Evolutionary conservation across 805 yeast genomes (phyloP), one percentile per base, ranked within the genome.

Genomic region (Kodamaea hsintzibuensis): DNA sequence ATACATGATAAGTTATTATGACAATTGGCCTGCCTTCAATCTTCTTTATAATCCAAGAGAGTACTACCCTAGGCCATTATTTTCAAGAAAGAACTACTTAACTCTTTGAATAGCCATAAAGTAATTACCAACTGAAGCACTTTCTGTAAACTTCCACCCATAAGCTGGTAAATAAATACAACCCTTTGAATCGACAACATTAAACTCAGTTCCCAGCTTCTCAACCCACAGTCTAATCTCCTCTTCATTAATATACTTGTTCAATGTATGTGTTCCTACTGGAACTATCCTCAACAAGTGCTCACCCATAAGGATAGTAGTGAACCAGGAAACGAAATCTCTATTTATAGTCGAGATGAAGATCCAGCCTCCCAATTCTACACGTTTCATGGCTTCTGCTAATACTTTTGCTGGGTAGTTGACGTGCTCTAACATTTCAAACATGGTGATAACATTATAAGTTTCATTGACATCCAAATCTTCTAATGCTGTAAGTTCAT

Each of bases 381-480:
- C 85, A 55, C 84, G 83, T 38, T 73, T 63, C 66, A 91, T 75
- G 0, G 96, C 96, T 48, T 80, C 81, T n/a, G 76, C 68, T 52
- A 95, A 69, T 13, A 92, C 87, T 51, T 80, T 82, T 0, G 89
- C 72, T 0, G 99, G 99, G 55, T 83, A 80, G 54, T 89, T 90
- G 2, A 95, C 98, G 67, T 95, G 99, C 68, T 95, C 99, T 38
- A 95, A 76, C 83, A 95, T 85, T 68, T 95, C 99, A 79, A 93
- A 90, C 82, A 92, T 82, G 1, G 98, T 90, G 3, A 95, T 85
- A 2, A 92, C 68, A 65, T 95, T 96, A 68, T 72, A 93, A 47
- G 71, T 72, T 13, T 78, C 83, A 9, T 68, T 62, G 5, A 60
- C 52, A 5, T 74, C 71, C 22, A 86, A 57, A 37, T 82, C 83